Conservation (phyloP, 1,284 basidiomycete species). For the Porogramme epimiltina region DNA sequence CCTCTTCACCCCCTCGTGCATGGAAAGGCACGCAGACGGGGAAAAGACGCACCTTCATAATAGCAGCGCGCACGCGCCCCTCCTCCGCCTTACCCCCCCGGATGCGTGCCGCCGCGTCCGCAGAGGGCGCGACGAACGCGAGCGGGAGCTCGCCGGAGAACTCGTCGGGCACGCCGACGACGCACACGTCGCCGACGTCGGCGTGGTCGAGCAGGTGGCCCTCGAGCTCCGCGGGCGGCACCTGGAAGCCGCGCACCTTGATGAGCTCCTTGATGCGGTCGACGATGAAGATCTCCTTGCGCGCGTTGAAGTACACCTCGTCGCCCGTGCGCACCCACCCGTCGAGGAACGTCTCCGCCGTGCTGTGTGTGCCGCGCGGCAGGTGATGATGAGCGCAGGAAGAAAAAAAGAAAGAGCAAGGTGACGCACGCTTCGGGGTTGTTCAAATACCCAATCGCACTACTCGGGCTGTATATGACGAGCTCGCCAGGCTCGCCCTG, state of each 20-base stretch:
- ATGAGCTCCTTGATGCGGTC: slow-evolving; percentile 42
- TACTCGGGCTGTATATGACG: slow-evolving; percentile 40
- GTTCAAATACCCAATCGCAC: slow-evolving; percentile 42
- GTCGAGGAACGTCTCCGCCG: slow-evolving; percentile 44
- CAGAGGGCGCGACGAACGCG: slow-evolving; percentile 25
- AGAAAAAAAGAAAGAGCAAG: no score
- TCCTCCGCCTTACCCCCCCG: slow-evolving; percentile 7
- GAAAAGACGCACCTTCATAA: slow-evolving; percentile 44
- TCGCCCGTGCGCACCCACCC: slow-evolving; percentile 51
- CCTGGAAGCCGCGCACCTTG: slow-evolving; percentile 32
- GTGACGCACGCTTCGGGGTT: slow-evolving; percentile 42
- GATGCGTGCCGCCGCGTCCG: slow-evolving; percentile 17
- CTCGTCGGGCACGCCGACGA: slow-evolving; percentile 74
- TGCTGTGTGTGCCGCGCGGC: slow-evolving; percentile 26
- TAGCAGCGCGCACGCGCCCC: slow-evolving; percentile 11
- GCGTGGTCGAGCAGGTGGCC: slow-evolving; percentile 72
- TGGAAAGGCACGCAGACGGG: no score
- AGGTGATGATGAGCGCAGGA: not conserved
- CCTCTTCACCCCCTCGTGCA: not conserved
- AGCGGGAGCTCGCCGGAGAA: slow-evolving; percentile 73
- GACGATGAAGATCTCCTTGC: slow-evolving; percentile 44
- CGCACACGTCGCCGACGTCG: slow-evolving; percentile 51
- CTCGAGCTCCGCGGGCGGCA: slow-evolving; percentile 37
- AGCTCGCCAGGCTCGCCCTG: slow-evolving; percentile 46
- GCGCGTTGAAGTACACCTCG: slow-evolving; percentile 42